Conservation (phyloP, 2,329 filamentous ascomycete genomes). For the Aspergillus tanneri region DNA sequence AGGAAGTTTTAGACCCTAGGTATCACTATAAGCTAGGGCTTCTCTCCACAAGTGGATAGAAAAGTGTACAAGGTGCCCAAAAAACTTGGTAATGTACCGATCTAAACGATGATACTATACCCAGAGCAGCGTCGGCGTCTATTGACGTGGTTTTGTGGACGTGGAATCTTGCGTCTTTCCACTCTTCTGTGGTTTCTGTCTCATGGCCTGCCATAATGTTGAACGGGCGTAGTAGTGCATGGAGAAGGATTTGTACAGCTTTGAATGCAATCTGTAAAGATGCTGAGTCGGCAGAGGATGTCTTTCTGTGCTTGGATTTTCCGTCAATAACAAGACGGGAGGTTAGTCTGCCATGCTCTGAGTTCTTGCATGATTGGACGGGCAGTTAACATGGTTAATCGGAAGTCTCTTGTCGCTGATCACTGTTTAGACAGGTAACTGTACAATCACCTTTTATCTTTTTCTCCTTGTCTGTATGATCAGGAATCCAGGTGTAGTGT, state of each 20-base stretch:
- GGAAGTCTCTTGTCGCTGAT: neutral
- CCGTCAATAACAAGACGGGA: neutral
- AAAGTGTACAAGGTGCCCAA: conserved; percentile 3
- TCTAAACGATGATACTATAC: neutral
- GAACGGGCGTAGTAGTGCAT: conserved; percentile 5
- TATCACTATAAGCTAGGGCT: neutral
- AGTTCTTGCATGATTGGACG: conserved; percentile 1
- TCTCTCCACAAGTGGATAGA: neutral
- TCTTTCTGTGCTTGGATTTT: neutral
- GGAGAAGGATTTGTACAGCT: conserved; percentile 1
- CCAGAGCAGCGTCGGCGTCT: neutral
- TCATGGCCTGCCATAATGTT: neutral
- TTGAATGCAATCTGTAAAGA: conserved; percentile 3
- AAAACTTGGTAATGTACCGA: conserved; percentile 3
- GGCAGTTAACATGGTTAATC: neutral
- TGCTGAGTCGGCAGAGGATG: neutral
- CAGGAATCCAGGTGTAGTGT: too few species aligned
- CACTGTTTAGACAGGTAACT: too few species aligned
- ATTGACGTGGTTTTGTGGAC: neutral
- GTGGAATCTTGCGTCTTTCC: neutral
- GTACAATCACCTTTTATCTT: too few species aligned
- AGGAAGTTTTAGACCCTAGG: conserved; percentile 4
- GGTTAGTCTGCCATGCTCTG: neutral
- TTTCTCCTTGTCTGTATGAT: too few species aligned
- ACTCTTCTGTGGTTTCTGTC: neutral